Evolutionary conservation across 208 protist species (phyloP).

Genomic region (Acanthamoeba culbertsoni): DNA sequence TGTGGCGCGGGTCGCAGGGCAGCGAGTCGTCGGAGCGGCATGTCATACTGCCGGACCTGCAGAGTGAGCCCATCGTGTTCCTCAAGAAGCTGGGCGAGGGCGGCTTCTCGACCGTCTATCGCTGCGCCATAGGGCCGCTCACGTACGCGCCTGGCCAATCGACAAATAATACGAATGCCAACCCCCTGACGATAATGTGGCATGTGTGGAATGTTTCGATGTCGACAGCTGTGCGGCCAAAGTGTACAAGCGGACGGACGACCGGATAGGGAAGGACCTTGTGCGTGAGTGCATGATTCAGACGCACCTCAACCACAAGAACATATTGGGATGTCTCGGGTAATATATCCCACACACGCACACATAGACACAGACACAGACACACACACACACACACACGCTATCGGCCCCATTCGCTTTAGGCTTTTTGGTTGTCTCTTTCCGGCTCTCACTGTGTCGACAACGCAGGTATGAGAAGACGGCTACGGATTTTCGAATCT

Average conservation of each 20-base stretch:
- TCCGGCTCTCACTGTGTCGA: background rate
- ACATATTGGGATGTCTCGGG: slow-evolving; percentile 9
- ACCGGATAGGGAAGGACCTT: slow-evolving; percentile 14
- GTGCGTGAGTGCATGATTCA: slow-evolving; percentile 47
- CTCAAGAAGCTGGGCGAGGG: slow-evolving; percentile 48
- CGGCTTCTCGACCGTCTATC: slow-evolving; percentile 33
- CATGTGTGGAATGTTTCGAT: no score
- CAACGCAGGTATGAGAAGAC: background rate
- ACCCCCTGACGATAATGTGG: background rate
- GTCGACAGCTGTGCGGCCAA: background rate
- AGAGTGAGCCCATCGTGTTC: slow-evolving; percentile 34
- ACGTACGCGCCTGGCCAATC: background rate
- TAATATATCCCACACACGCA: background rate
- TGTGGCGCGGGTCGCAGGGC: background rate
- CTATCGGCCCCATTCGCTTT: no score
- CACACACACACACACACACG: no score
- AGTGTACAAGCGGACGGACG: slow-evolving; percentile 31
- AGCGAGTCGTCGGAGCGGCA: background rate
- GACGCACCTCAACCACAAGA: slow-evolving; percentile 27
- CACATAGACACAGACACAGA: no score
- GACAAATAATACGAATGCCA: background rate
- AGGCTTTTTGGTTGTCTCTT: no score
- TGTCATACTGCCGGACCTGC: slow-evolving; percentile 3
- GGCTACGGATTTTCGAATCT: slow-evolving; percentile 21
- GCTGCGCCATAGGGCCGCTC: slow-evolving; percentile 5